Evolutionary conservation across 129 eudicot species (phyloP), one percentile per base, ranked within the genome.

Genomic region (Heracleum sosnowskyi): DNA sequence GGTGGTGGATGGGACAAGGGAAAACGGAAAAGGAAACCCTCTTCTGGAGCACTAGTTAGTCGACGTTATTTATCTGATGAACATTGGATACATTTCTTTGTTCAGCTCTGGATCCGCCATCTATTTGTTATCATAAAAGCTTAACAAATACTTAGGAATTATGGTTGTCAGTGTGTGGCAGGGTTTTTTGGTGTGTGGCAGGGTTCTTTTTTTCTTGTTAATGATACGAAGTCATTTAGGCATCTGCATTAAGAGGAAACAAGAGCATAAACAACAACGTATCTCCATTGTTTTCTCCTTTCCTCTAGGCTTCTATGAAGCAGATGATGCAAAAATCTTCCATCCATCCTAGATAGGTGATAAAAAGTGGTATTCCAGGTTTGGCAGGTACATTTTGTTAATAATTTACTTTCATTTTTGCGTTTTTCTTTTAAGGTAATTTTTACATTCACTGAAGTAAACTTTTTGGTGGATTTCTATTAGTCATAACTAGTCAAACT

Each of bases 1-100:
- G 79, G 70, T 6, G 34, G 69, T 73, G 36, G 70, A 36, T 76
- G 79, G 70, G 79, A 76, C 31, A 53, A 36, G 33, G 35, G 35
- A 53, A 76, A 11, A n/a, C n/a, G n/a, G 69, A 76, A 24, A 51
- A 76, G 79, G 29, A 76, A 51, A 35, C 69, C 20, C 35, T 76
- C 79, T 47, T 31, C 11, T 47, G 78, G 78, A 46, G 29, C 64
- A 47, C 29, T 42, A 9, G 45, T 11, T 72, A 12, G 76, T 39
- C n/a, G 35, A 72, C 45, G 24, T 39, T 0, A 37, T 71, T n/a
- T 72, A 37, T 39, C 7, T 40, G 28, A 24, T 41, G 51, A 41
- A 41, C 26, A 22, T 22, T 37, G 75, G 24, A 36, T 37, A 33
- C 47, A 70, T 70, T 24, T 16, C 75, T 37, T 41, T 72, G 17